These are phyloP conservation scores for Fraxinus dipetala DNA, from an alignment of 305 asterid species.

Conservation along the genomic window DNA sequence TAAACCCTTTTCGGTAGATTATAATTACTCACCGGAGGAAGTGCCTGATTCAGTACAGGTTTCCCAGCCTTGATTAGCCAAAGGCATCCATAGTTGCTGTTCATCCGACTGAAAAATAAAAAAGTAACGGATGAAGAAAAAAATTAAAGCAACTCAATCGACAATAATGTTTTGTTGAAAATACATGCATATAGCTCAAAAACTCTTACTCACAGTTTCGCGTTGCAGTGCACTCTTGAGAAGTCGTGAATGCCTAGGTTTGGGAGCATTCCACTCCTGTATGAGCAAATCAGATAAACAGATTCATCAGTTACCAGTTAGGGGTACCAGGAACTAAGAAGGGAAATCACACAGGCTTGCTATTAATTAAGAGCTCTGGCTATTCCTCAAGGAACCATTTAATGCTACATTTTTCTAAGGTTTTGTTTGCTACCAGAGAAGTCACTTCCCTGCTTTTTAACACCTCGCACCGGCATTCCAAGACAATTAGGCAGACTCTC, in stretches of 20 bases:
- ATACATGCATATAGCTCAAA: neutral
- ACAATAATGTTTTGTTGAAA: neutral
- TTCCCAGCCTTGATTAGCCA: slow-evolving; percentile 66
- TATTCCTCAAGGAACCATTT: neutral
- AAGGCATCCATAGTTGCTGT: slow-evolving; percentile 68
- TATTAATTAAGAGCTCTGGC: neutral
- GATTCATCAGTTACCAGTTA: neutral
- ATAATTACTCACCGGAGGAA: slow-evolving; percentile 44
- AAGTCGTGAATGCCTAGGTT: slow-evolving; percentile 77
- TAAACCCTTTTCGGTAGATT: slow-evolving; percentile 1
- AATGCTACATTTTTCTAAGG: neutral
- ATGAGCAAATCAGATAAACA: slow-evolving; percentile 12
- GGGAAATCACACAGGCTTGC: neutral
- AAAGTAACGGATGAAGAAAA: neutral
- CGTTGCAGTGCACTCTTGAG: slow-evolving; percentile 77
- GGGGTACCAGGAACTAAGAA: neutral
- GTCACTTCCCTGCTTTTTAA: neutral
- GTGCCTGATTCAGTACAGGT: slow-evolving; percentile 35
- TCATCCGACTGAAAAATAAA: slow-evolving; percentile 42
- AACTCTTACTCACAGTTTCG: slow-evolving; percentile 60
- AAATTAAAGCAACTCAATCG: neutral
- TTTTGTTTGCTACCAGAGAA: neutral
- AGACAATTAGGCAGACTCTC: neutral
- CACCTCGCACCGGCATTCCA: neutral
- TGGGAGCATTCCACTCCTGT: slow-evolving; percentile 91